These are phyloP conservation scores for Athelia psychrophila DNA, from an alignment of 1,284 basidiomycete genomes.

Conservation along the genomic window DNA sequence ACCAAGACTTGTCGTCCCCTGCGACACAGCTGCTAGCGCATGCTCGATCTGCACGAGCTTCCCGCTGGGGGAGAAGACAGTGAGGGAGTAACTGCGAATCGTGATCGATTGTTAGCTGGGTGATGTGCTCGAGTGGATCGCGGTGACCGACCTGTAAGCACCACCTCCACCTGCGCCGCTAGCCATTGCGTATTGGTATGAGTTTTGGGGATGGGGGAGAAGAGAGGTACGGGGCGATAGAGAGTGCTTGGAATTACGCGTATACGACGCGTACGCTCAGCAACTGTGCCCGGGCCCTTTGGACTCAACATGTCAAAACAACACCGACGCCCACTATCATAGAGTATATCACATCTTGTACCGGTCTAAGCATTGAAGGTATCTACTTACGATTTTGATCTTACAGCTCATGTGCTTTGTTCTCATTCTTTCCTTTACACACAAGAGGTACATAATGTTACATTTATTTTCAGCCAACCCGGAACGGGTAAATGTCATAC, in stretches of 20 bases:
- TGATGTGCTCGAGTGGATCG: constrained; percentile 8
- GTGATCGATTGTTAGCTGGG: constrained; percentile 3
- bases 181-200: constrained; percentile 26
- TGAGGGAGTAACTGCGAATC: constrained; percentile 90
- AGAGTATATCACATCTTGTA: too few species aligned
- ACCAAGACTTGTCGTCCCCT: constrained; percentile 95
- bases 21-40: constrained; percentile 95
- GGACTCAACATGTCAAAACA: too few species aligned
- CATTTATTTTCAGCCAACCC: too few species aligned
- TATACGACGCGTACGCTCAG: constrained; percentile 24
- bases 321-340: too few species aligned
- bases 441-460: too few species aligned
- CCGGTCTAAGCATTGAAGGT: too few species aligned
- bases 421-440: too few species aligned
- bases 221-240: constrained; percentile 13
- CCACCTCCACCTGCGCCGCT: constrained; percentile 59
- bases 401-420: too few species aligned
- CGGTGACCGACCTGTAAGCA: constrained; percentile 65
- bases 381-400: too few species aligned
- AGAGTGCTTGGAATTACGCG: constrained; percentile 11
- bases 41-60: constrained; percentile 99
- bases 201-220: background rate
- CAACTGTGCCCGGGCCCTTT: too few species aligned
- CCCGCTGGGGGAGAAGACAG: constrained; percentile 98
- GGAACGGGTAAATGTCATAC: too few species aligned